Percentiles rank a stretch among this genome's conserved stretches.
Evolutionary conservation across 2,329 filamentous ascomycete genomes (phyloP).

Genomic region (Juglanconis juglandina): DNA sequence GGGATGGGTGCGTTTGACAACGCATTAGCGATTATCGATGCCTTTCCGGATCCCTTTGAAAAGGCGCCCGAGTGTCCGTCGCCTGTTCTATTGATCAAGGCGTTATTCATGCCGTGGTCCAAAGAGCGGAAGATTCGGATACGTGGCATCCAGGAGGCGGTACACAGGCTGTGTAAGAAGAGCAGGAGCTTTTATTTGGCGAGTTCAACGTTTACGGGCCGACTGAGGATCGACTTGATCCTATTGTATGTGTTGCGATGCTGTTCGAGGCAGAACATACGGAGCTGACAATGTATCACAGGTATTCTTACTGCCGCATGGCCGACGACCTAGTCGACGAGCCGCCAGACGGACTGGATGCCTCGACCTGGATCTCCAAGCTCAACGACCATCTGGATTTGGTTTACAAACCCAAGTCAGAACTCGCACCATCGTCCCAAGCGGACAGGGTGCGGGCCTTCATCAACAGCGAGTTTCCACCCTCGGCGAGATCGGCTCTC

Average conservation of each 20-base stretch:
- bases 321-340: conserved; percentile 73
- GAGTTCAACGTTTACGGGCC: conserved; percentile 65
- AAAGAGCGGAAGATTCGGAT: conserved; percentile 58
- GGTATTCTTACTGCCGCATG: conserved; percentile 70
- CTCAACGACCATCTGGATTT: conserved; percentile 56
- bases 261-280: background rate
- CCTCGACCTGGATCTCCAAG: conserved; percentile 55
- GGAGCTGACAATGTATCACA: conserved; percentile 25
- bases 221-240: conserved; percentile 65
- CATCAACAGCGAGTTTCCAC: conserved; percentile 49
- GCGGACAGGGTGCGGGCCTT: conserved; percentile 26
- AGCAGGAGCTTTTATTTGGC: conserved; percentile 73
- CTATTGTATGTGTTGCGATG: conserved; percentile 45
- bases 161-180: conserved; percentile 56
- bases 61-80: conserved; percentile 45
- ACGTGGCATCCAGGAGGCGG: conserved; percentile 55
- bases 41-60: conserved; percentile 58
- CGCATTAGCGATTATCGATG: conserved; percentile 61
- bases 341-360: conserved; percentile 48
- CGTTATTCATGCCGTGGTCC: conserved; percentile 42
- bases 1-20: conserved; percentile 68
- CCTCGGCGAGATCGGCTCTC: conserved; percentile 50
- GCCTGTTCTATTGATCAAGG: conserved; percentile 47
- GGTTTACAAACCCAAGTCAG: conserved; percentile 38
- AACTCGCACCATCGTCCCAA: conserved; percentile 22